Evolutionary conservation across 768 basidiomycete genomes (phyloP), one percentile per base, ranked within the genome.

Genomic region (Termitomyces heimii): DNA sequence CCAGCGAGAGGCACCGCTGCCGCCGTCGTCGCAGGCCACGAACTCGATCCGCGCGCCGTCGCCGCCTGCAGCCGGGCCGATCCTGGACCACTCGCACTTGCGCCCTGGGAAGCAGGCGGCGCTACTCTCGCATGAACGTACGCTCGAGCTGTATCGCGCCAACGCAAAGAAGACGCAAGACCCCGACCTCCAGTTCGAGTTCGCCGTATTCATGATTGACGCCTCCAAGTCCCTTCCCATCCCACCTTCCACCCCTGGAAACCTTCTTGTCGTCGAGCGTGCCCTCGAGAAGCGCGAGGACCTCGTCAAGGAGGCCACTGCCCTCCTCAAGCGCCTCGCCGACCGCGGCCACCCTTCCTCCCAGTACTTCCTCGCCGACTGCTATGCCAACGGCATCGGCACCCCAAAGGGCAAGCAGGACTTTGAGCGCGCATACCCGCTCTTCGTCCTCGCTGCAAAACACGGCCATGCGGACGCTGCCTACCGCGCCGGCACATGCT

Each of bases 81-180:
- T 94, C 65, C 83, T 93, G 56, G 92, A 94, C 76, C 92, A 93
- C 63, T 92, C 94, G 40, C 94, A 98, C 72, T 83, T 97, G 40
- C 85, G 89, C 13, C 94, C 94, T 18, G 97, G 97, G 32, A 91
- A 89, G 47, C 86, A 94, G 64, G 97, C 95, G 4, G 85, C 94
- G 6, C 83, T 98, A 13, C 86, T 98, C 63, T 94, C 93, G 0
- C 91, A 98, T 70, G 94, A 95, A 72, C 91, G 91, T 57, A 98
- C 97, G 2, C 85, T 99, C 58, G 94, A 98, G 71, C 85, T 97
- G 60, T 99, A 99, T 77, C 90, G 97, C 47, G 85, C 88, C 44
- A 99, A 99, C 71, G 97, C 96, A 32, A 97, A 96, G 77, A 98
- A 98, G 76, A 97, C 95, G 0, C 94, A 97, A 75, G 94, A 98